These are phyloP conservation scores for Russula olivacea DNA, from an alignment of 768 basidiomycete species.

Conservation along the genomic window DNA sequence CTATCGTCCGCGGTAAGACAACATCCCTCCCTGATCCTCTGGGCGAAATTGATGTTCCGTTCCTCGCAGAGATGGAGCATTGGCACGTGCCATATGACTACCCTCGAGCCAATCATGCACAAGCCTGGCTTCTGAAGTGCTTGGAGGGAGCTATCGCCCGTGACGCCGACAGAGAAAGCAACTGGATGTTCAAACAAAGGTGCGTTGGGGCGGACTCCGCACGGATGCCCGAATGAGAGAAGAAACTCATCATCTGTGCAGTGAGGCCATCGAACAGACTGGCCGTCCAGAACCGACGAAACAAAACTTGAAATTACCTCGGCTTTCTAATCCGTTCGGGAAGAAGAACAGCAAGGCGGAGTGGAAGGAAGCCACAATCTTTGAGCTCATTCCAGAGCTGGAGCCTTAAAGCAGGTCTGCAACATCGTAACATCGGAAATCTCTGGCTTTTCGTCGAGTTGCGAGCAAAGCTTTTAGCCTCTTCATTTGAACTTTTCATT, in stretches of 20 bases:
- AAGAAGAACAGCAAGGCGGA: slow-evolving; percentile 9
- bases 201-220: slow-evolving; percentile 2
- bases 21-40: not conserved
- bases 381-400: slow-evolving; percentile 16
- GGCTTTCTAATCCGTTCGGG: slow-evolving; percentile 15
- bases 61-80: slow-evolving; percentile 40
- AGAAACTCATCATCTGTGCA: not conserved
- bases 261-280: slow-evolving; percentile 10
- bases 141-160: slow-evolving; percentile 31
- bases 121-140: slow-evolving; percentile 35
- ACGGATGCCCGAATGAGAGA: not conserved
- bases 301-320: slow-evolving; percentile 10
- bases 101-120: slow-evolving; percentile 33
- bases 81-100: slow-evolving; percentile 42
- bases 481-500: not conserved
- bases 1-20: slow-evolving; percentile 11
- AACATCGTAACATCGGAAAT: not conserved
- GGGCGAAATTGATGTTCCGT: not conserved
- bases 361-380: slow-evolving; percentile 13
- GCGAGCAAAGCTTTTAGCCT: not conserved
- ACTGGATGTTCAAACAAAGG: slow-evolving; percentile 31
- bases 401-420: not conserved
- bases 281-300: slow-evolving; percentile 16
- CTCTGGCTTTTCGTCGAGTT: not conserved
- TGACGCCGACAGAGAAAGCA: slow-evolving; percentile 12